Conservation (phyloP, 148 eudicot species). For the Rhododendron simsii region DNA sequence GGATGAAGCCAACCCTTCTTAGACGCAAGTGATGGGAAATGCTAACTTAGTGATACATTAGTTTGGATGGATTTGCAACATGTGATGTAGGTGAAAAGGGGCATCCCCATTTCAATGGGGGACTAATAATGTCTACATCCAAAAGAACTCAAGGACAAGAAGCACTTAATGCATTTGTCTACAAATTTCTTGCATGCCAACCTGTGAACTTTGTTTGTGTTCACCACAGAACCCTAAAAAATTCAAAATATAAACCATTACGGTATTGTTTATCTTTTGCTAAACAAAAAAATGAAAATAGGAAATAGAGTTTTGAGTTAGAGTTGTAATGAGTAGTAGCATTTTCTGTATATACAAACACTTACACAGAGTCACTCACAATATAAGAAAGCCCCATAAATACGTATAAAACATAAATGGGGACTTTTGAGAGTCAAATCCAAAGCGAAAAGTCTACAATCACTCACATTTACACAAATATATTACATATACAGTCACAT, state of each 20-base stretch:
- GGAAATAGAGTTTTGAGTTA: background rate
- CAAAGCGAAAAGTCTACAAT: too few species aligned
- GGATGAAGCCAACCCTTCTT: background rate
- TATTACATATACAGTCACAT: too few species aligned
- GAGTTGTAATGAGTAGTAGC: too few species aligned
- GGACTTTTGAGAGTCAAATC: too few species aligned
- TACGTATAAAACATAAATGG: too few species aligned
- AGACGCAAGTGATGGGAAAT: background rate
- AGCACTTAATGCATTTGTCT: slow-evolving; percentile 8
- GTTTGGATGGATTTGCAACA: background rate
- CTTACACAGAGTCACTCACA: too few species aligned
- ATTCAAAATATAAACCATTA: background rate
- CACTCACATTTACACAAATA: too few species aligned
- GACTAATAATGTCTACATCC: background rate
- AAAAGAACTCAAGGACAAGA: slow-evolving; percentile 7
- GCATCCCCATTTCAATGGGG: background rate
- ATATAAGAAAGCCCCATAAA: too few species aligned
- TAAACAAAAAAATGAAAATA: too few species aligned
- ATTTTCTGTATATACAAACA: too few species aligned
- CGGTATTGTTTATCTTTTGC: background rate
- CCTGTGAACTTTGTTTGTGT: slow-evolving; percentile 7
- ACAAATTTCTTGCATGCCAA: slow-evolving; percentile 6
- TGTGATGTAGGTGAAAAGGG: background rate
- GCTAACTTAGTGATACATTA: background rate
- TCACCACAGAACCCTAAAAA: background rate